Conservation (phyloP, 2,329 filamentous ascomycete genomes). For the Botrytis cinerea region DNA sequence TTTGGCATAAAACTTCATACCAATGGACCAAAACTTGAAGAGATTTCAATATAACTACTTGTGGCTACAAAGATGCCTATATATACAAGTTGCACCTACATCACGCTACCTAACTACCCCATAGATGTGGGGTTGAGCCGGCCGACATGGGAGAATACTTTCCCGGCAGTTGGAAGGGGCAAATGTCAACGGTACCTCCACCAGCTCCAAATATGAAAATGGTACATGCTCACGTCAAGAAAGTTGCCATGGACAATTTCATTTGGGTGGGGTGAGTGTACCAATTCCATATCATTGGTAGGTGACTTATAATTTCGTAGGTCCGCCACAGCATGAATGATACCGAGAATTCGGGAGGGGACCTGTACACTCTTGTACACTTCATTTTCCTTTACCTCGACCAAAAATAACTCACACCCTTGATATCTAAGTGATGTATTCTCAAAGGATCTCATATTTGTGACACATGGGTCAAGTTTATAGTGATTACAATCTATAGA, state of each 20-base stretch:
- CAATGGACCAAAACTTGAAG: background rate
- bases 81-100: slow-evolving; percentile 3
- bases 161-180: slow-evolving; percentile 12
- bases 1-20: slow-evolving; percentile 7
- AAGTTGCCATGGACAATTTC: background rate
- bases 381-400: background rate
- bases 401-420: background rate
- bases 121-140: slow-evolving; percentile 19
- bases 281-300: background rate
- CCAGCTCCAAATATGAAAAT: background rate
- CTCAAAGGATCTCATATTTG: background rate
- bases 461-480: background rate
- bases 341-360: background rate
- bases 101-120: slow-evolving; percentile 10
- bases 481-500: background rate
- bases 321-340: background rate
- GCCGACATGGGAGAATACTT: slow-evolving; percentile 18
- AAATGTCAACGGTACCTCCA: background rate
- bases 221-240: background rate
- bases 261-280: background rate
- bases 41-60: background rate
- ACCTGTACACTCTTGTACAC: background rate
- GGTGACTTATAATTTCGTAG: background rate
- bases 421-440: background rate
- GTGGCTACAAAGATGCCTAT: background rate